Conservation (phyloP, 106 monocot species). For the Phalaenopsis aphrodite region DNA sequence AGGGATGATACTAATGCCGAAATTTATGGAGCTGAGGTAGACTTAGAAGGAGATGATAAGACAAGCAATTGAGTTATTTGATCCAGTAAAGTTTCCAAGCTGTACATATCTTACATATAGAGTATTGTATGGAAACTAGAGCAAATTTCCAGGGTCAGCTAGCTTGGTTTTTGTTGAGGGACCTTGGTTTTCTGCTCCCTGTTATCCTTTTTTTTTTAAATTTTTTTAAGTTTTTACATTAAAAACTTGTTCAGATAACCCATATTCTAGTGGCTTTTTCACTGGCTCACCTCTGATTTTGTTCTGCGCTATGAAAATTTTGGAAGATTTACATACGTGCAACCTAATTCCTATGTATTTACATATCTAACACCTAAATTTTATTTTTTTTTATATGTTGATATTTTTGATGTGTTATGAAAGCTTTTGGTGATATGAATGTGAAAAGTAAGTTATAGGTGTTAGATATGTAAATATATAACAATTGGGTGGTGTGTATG, state of each 20-base stretch:
- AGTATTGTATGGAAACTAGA: not conserved
- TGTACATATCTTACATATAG: constrained; percentile 6
- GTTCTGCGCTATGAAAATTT: not conserved
- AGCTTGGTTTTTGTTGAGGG: constrained; percentile 11
- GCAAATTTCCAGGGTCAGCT: not conserved
- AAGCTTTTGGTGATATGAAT: no score
- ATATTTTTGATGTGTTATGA: no score
- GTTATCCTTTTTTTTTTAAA: not conserved
- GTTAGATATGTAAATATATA: no score
- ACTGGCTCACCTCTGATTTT: not conserved
- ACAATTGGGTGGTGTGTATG: no score
- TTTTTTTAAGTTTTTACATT: constrained; percentile 1
- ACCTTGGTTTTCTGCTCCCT: not conserved
- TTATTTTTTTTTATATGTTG: no score
- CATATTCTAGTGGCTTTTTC: not conserved
- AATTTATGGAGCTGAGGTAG: not conserved
- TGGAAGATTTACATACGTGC: no score
- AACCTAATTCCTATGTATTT: no score
- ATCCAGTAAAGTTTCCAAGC: not conserved
- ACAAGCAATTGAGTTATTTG: not conserved
- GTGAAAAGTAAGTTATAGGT: no score
- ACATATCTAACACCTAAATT: no score
- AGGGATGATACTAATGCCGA: constrained; percentile 8
- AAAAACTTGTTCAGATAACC: not conserved
- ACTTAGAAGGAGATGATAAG: constrained; percentile 3